Base-by-base conservation (phyloP, 169 alveolate genomes). In the Plasmodium falciparum region DNA sequence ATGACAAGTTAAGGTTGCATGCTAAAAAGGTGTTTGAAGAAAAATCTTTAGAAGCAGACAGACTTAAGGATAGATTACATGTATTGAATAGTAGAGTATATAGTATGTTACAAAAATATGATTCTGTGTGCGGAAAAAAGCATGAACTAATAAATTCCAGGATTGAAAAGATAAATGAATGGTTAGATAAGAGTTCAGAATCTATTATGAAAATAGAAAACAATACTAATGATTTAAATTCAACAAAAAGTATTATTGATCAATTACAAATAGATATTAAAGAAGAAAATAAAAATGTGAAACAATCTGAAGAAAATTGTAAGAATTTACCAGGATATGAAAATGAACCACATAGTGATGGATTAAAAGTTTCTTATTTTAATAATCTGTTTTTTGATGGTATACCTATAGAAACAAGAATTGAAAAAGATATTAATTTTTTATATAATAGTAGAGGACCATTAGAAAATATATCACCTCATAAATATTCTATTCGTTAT, bases 361-460 rank as follows among this genome's bases (percentile, higher is more conserved):
- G 97, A n/a, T 74, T 94, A 33, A 76, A 91, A 65, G 97, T 94
- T 11, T 73, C 93, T 39, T 94, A 93, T 69, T 94, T 78, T 73
- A 92, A 88, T 29, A 93, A 93, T 22, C 83, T 95, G 29, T 70
- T 76, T 59, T 94, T 94, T 67, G 93, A 73, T 7, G 95, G 95
- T 54, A 89, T 96, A 8, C 97, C 98, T 13, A 74, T 86, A 39
- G 88, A 92, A 43, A 88, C 86, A 65, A 91, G 97, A 78, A 76
- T 89, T 22, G 98, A 96, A 88, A 88, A 95, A 65, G 93, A 95
- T 39, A 83, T 96, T 9, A 96, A 96, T 90, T 95, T 96, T 71
- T 70, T 83, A 75, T 96, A 93, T 66, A 91, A 92, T 29, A 95
- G 93, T 61, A 92, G 86, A 56, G 96, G 95, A 85, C 98, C 98